Percentiles rank a stretch among this genome's conserved stretches.
Conservation (phyloP, 305 asterid genomes). For the Fraxinus platypoda region DNA sequence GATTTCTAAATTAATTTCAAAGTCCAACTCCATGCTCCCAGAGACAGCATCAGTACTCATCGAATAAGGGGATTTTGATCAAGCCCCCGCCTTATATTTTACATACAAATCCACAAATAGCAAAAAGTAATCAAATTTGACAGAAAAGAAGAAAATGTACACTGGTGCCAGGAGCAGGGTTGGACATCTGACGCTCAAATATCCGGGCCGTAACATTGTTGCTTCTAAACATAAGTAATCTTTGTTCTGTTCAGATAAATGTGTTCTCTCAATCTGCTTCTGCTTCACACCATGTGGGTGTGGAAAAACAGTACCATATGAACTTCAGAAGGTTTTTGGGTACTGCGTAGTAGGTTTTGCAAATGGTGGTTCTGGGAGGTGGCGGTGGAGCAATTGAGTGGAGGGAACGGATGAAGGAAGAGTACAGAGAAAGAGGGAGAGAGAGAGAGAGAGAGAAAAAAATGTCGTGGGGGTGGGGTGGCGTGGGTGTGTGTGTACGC, state of each 20-base stretch:
- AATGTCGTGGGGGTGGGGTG: too few species aligned
- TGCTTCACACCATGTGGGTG: background rate
- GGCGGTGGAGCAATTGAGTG: constrained; percentile 25
- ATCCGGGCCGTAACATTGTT: constrained; percentile 92
- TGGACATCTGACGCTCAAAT: constrained; percentile 87
- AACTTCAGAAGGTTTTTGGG: background rate
- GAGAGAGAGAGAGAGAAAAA: too few species aligned
- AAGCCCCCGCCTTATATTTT: background rate
- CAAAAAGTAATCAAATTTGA: background rate
- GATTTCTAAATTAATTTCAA: background rate
- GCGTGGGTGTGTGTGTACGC: background rate
- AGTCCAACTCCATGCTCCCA: background rate
- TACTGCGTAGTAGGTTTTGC: background rate
- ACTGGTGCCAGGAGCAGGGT: constrained; percentile 89
- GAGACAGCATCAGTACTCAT: background rate
- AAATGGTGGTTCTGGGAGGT: background rate
- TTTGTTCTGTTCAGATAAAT: constrained; percentile 5
- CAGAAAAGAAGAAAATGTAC: constrained; percentile 34
- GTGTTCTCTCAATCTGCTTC: background rate
- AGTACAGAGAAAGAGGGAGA: background rate
- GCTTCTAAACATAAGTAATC: constrained; percentile 63
- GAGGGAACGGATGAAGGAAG: constrained; percentile 8
- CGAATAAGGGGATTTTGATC: background rate
- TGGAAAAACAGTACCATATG: background rate
- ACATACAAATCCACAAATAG: background rate